Evolutionary conservation across 2,329 filamentous ascomycete species (phyloP), one percentile per base, ranked within the genome.

Genomic region (Aschersonia sp.): DNA sequence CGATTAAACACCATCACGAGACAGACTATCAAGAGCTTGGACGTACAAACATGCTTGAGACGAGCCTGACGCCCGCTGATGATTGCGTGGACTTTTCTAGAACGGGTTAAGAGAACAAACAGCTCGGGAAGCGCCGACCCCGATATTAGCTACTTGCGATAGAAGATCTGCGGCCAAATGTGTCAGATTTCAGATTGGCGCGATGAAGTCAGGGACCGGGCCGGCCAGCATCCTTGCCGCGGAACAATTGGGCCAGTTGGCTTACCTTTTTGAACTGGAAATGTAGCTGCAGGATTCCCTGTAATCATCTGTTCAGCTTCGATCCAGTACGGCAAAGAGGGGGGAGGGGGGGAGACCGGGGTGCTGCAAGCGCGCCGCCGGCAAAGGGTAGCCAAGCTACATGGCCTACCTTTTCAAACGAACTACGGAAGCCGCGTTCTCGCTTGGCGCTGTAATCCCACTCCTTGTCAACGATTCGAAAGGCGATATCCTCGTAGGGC

Each of bases 361-460:
- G n/a, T n/a, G 29, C 9, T 31, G 20, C 20, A 20, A 20, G 20
- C 20, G 20, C 20, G 20, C 20, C 20, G 20, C 20, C 20, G 20
- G 20, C 20, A 20, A 20, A 20, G 20, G 20, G 20, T 20, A 20
- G 20, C 40, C 35, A 46, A 51, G 51, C 46, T 47, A 53, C 29
- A 30, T 42, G 38, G 68, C 78, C 54, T 78, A 92, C 88, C 82
- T 95, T 96, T 67, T 98, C 92, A 65, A 97, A 98, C 53, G 85
- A 94, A 66, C 89, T 96, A 63, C 80, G 89, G 68, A 97, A 98
- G 1, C 92, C 94, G 51, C 92, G 78, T 58, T 98, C 92, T 57
- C 84, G 79, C 68, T 96, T 97, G 3, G 91, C 87, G 63, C 88
- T 95, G 63, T 96, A 98, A 65, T 98, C 92, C 92, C 92, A 98